A percentile compares a stretch with the other conserved stretches of the same genome.
These are phyloP conservation scores for Speleostelium caveatum DNA, from an alignment of 78 protist genomes.

Conservation along the genomic window DNA sequence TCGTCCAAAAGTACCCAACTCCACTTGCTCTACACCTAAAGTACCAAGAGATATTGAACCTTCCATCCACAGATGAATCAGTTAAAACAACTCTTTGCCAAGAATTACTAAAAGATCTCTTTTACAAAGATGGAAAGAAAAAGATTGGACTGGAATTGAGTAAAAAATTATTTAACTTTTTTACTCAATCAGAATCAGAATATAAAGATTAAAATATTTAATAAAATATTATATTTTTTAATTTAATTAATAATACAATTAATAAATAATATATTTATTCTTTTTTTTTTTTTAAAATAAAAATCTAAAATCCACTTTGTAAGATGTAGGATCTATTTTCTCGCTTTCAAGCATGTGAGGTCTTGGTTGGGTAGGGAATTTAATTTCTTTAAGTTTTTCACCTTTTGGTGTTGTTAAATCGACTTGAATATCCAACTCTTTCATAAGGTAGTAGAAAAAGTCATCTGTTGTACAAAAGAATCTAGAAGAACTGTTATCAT, in stretches of 20 bases:
- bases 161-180: background rate
- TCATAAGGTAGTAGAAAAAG: slow-evolving; percentile 38
- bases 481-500: slow-evolving; percentile 12
- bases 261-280: too few species aligned
- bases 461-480: slow-evolving; percentile 38
- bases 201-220: too few species aligned
- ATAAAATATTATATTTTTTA: too few species aligned
- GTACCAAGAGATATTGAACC: background rate
- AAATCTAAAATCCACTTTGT: background rate
- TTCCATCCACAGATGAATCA: background rate
- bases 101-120: slow-evolving; percentile 10
- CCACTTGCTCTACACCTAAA: background rate
- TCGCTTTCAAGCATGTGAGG: background rate
- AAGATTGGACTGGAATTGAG: slow-evolving; percentile 22
- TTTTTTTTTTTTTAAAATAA: too few species aligned
- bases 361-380: background rate
- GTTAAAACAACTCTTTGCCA: background rate
- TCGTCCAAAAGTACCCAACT: slow-evolving; percentile 27
- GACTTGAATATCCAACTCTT: slow-evolving; percentile 22
- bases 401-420: slow-evolving; percentile 7
- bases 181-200: background rate
- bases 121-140: slow-evolving; percentile 4
- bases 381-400: background rate
- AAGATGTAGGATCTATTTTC: background rate
- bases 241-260: too few species aligned